Conservation (phyloP, 192 early-diverging fungal genomes). For the Fimicolochytrium jonesii region DNA sequence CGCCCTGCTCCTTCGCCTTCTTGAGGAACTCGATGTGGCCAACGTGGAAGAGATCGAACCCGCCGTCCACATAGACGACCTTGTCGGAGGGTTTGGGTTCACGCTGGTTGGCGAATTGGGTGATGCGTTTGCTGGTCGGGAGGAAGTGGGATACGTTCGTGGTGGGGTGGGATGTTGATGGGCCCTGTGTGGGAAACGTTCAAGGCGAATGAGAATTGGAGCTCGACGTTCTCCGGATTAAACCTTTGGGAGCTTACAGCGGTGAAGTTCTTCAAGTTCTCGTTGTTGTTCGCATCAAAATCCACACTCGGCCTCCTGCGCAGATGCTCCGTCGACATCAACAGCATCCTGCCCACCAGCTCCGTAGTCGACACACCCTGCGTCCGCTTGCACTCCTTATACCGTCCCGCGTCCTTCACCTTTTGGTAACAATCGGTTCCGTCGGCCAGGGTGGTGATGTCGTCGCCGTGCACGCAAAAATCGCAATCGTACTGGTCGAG, state of each 20-base stretch:
- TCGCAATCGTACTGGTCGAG: conserved; percentile 86
- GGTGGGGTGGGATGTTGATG: conserved; percentile 30
- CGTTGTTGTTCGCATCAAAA: not conserved
- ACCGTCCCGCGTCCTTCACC: conserved; percentile 92
- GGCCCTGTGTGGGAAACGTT: conserved; percentile 5
- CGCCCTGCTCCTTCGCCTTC: conserved; percentile 75
- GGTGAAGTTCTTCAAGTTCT: conserved; percentile 14
- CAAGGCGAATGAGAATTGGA: not conserved
- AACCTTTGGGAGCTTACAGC: too few relatives aligned
- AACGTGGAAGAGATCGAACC: conserved; percentile 92
- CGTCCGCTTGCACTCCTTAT: conserved; percentile 95
- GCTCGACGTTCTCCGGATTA: too few relatives aligned
- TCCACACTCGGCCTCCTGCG: not conserved
- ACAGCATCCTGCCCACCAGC: conserved; percentile 91
- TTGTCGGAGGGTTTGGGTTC: conserved; percentile 73
- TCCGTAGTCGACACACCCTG: conserved; percentile 96
- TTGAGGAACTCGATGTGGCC: conserved; percentile 94
- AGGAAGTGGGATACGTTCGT: conserved; percentile 81
- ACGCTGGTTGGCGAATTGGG: conserved; percentile 82
- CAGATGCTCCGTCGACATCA: conserved; percentile 81
- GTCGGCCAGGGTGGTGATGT: conserved; percentile 94
- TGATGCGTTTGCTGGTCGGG: conserved; percentile 79
- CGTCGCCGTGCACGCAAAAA: conserved; percentile 96
- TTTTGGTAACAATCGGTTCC: conserved; percentile 95
- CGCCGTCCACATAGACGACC: conserved; percentile 92